Base-by-base conservation (phyloP, 2,329 filamentous ascomycete genomes). In the Metarhizium robertsii region DNA sequence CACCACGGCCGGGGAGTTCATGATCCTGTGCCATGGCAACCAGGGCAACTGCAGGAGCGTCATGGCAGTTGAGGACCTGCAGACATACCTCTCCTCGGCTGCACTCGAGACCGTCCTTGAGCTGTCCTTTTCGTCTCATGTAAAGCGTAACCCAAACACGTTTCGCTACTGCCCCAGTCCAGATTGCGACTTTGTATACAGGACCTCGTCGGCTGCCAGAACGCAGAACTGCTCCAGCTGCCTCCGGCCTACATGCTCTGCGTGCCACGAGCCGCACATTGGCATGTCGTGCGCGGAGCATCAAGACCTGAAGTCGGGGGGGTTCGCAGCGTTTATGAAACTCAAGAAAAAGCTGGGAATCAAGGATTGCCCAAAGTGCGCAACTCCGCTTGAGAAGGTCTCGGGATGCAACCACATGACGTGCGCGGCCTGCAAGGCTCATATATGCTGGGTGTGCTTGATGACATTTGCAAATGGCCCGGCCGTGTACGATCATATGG, bases 401-500 rank as follows among this genome's bases (percentile, higher is more conserved):
- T 64, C 64, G 0, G 77, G 76, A 0, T 80, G 77, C 57, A 71
- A 78, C 58, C 75, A 79, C 59, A 74, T 79, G 57, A 60, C 57
- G 0, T 79, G 78, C 56, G 45, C 32, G 1, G 60, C 57, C 0
- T 80, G 77, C 55, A 58, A 63, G 2, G 60, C 66, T 1, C 73
- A 78, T 55, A 75, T 79, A 34, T 80, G 76, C 57, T 80, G 75
- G 75, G 65, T 71, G 3, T 80, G 77, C 56, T 57, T 77, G 62
- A 55, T 54, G 13, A 61, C 60, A 0, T 78, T 78, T 57, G 18
- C 60, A 3, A 52, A 36, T 10, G 45, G 52, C 0, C 10, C 4
- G 1, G 30, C 34, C 29, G 66, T 64, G 36, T 69, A 70, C 52
- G 29, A 25, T 0, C 68, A 71, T 54, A 60, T 70, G 64, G 59